These are phyloP conservation scores for Pseudogymnoascus sp. DNA, from an alignment of 2,329 filamentous ascomycete species.

Conservation along the genomic window DNA sequence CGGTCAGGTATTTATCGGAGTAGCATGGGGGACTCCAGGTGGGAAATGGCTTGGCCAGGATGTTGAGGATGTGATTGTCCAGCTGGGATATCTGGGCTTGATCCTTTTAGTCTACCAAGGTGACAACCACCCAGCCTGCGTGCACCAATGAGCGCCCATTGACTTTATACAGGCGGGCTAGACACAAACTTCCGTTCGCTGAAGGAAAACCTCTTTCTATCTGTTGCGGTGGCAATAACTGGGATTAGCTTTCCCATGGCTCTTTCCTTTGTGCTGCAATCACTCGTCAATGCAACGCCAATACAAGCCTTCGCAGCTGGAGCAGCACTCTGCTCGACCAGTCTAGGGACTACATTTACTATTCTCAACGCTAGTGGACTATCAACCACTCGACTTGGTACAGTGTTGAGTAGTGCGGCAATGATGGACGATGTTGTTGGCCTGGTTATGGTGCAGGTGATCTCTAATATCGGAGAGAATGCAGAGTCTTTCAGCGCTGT, in stretches of 20 bases:
- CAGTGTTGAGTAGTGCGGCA: constrained; percentile 59
- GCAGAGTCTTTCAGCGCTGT: constrained; percentile 23
- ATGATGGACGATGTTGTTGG: constrained; percentile 74
- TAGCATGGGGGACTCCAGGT: constrained; percentile 61
- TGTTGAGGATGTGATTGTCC: constrained; percentile 47
- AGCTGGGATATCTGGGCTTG: constrained; percentile 64
- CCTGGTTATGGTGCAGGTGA: constrained; percentile 66
- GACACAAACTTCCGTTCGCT: constrained; percentile 46
- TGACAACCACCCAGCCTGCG: constrained; percentile 17
- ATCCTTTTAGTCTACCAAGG: constrained; percentile 61
- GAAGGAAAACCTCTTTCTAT: constrained; percentile 52
- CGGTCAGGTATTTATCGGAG: constrained; percentile 62
- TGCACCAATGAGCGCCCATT: background rate
- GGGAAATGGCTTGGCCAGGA: constrained; percentile 42
- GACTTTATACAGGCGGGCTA: constrained; percentile 27
- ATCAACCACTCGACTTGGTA: constrained; percentile 44
- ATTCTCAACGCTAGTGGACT: constrained; percentile 53
- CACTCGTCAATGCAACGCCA: background rate
- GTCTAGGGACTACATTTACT: constrained; percentile 60
- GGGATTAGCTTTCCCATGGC: constrained; percentile 56
- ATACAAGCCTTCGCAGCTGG: constrained; percentile 55
- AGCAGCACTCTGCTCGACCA: constrained; percentile 64
- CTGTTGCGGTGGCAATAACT: constrained; percentile 52
- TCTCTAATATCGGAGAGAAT: constrained; percentile 48
- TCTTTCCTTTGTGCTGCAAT: constrained; percentile 44